Percentiles rank a stretch among this genome's conserved stretches.
Evolutionary conservation across 176 grass and related monocot genomes (phyloP).

Genomic region (Thinopyrum elongatum): DNA sequence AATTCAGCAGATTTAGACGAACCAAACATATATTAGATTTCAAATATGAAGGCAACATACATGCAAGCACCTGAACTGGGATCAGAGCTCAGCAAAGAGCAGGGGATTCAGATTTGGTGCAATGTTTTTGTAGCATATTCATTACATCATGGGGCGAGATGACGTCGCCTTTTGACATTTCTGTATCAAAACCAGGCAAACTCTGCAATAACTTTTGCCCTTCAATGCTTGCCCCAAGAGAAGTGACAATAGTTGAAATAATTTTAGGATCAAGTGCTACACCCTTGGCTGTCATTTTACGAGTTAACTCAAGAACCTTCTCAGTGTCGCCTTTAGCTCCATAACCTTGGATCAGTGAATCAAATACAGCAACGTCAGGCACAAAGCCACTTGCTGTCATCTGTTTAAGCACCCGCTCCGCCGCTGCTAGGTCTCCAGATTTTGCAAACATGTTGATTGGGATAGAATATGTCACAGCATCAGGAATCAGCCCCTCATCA

Average conservation of each 20-base stretch:
- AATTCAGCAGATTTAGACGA: not conserved
- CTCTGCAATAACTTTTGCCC: constrained; percentile 22
- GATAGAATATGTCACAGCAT: constrained; percentile 53
- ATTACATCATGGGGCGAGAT: not conserved
- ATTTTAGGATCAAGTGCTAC: constrained; percentile 50
- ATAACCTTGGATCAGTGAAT: constrained; percentile 58
- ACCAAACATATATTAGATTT: constrained; percentile 5
- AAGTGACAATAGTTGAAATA: constrained; percentile 36
- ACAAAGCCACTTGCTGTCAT: constrained; percentile 57
- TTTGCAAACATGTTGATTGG: constrained; percentile 54
- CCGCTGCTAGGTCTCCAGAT: constrained; percentile 40
- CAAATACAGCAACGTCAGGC: constrained; percentile 48
- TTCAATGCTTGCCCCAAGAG: constrained; percentile 32
- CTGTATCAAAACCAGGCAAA: constrained; percentile 20
- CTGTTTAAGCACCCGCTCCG: constrained; percentile 53
- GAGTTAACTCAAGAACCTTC: constrained; percentile 42
- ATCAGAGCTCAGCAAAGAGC: not conserved
- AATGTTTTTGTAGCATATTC: constrained; percentile 20
- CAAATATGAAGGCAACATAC: constrained; percentile 17
- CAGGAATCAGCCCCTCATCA: constrained; percentile 41
- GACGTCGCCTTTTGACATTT: not conserved
- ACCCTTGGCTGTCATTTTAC: constrained; percentile 48
- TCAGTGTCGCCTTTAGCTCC: constrained; percentile 17
- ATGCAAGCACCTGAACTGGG: not conserved
- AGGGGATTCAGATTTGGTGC: constrained; percentile 20